phyloP scores from a whole-genome alignment of 345 rosid species.

The Viola odorata region DNA sequence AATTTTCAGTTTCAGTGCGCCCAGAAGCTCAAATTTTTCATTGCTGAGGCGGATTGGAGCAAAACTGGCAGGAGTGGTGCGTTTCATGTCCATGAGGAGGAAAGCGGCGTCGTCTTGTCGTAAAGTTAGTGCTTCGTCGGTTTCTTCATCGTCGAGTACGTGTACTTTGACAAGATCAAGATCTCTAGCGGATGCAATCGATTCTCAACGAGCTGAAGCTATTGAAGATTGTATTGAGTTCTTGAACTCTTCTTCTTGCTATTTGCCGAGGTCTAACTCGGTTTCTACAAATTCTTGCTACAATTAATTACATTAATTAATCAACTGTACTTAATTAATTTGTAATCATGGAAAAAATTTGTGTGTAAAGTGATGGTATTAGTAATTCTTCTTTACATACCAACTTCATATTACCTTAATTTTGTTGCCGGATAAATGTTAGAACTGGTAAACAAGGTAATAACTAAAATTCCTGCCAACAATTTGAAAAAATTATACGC shows the following conservation, averaged over 20 bases:
- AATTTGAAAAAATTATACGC: no score
- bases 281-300: constrained; percentile 49
- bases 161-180: constrained; percentile 50
- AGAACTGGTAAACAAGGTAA: no score
- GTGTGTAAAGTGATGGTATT: not conserved
- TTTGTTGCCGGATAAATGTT: no score
- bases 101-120: constrained; percentile 28
- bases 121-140: constrained; percentile 34
- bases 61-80: constrained; percentile 47
- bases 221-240: constrained; percentile 89
- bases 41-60: constrained; percentile 48
- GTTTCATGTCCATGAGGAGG: constrained; percentile 37
- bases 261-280: constrained; percentile 65
- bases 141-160: no score
- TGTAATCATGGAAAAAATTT: not conserved
- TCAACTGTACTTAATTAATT: not conserved
- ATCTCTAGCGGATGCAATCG: constrained; percentile 60
- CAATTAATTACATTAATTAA: no score
- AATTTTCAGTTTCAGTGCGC: constrained; percentile 42
- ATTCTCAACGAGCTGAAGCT: constrained; percentile 82
- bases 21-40: constrained; percentile 27
- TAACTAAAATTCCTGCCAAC: no score
- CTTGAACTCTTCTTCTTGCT: constrained; percentile 63
- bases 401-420: no score
- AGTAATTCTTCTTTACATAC: not conserved